A percentile compares a stretch with the other conserved stretches of the same genome.
These are phyloP conservation scores for Stentor roeselii DNA, from an alignment of 73 alveolate species.

Conservation along the genomic window DNA sequence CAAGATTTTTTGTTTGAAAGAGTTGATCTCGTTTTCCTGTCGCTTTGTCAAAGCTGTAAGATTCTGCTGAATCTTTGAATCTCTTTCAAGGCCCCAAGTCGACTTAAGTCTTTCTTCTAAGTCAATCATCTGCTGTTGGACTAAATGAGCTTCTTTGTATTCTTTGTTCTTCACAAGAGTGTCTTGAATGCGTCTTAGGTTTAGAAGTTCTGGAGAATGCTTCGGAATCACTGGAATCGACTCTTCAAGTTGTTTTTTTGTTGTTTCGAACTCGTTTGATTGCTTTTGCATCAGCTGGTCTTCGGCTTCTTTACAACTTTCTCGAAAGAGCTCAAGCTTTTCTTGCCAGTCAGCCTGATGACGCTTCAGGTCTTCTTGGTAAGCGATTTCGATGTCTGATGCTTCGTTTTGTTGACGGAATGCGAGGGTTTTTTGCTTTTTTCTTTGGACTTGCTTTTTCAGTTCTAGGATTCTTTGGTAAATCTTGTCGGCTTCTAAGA, in stretches of 20 bases:
- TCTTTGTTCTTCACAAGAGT: slow-evolving; percentile 48
- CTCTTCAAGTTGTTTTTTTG: slow-evolving; percentile 39
- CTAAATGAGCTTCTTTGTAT: slow-evolving; percentile 59
- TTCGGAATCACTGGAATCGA: slow-evolving; percentile 51
- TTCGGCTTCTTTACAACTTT: slow-evolving; percentile 35
- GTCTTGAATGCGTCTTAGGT: slow-evolving; percentile 46
- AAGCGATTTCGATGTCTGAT: slow-evolving; percentile 58
- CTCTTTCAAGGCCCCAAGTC: slow-evolving; percentile 39
- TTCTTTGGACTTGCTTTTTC: slow-evolving; percentile 23
- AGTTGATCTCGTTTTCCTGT: slow-evolving; percentile 59
- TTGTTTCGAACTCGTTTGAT: slow-evolving; percentile 38
- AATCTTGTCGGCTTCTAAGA: slow-evolving; percentile 66
- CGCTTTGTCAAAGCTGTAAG: slow-evolving; percentile 38
- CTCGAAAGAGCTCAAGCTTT: slow-evolving; percentile 36
- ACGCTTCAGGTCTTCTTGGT: slow-evolving; percentile 49
- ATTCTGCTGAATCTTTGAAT: slow-evolving; percentile 40
- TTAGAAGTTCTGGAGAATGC: slow-evolving; percentile 55
- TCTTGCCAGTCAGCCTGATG: slow-evolving; percentile 59
- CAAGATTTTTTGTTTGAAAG: slow-evolving; percentile 52
- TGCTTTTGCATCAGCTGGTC: slow-evolving; percentile 52
- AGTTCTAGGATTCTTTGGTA: slow-evolving; percentile 59
- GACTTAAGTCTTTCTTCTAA: slow-evolving; percentile 52
- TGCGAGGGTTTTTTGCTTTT: slow-evolving; percentile 29
- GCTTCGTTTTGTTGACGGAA: slow-evolving; percentile 42
- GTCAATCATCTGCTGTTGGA: slow-evolving; percentile 43